Base-by-base conservation (phyloP, 2,329 filamentous ascomycete genomes). In the Cordyceps militaris region DNA sequence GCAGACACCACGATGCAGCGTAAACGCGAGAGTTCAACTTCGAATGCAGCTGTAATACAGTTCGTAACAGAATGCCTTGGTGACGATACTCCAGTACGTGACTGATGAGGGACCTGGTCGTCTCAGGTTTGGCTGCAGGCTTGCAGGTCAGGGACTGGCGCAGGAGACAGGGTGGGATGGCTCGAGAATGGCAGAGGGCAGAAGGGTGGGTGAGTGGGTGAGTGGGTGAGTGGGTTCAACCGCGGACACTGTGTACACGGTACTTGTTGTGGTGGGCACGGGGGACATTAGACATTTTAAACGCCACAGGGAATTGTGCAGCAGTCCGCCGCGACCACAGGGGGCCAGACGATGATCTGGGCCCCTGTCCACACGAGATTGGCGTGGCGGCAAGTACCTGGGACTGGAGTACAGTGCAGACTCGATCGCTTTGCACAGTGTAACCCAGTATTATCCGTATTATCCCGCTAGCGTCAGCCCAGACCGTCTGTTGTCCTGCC, bases 231-330 rank as follows among this genome's bases (percentile, higher is more conserved):
- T 49, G 54, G 44, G 32, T 21, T 49, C 54, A 11, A 49, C 54
- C 26, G 46, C 46, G 54, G 54, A 50, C 54, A 56, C 54, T 56
- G 54, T 56, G 54, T 56, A 56, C 54, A 13, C 9, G 44, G 36
- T 56, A 56, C 54, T 46, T 50, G 46, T 24, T 24, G 26, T 49
- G 24, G 54, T 50, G 54, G 54, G 38, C 54, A 56, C 46, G n/a
- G 19, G 44, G 44, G 54, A 50, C 50, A 56, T 56, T 56, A 50
- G 54, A 56, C 34, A 56, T 42, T 42, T 49, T 56, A 49, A 44
- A 56, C 44, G 53, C 53, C 46, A 42, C 44, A 28, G 44, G 34
- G 24, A 40, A 43, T 56, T 56, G 28, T 19, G 46, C 52, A 36
- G 38, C 40, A 28, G 40, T 16, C 19, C n/a, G 21, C 21, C 4